Evolutionary conservation across 305 asterid genomes (phyloP).

Genomic region (Fraxinus angustifolia): DNA sequence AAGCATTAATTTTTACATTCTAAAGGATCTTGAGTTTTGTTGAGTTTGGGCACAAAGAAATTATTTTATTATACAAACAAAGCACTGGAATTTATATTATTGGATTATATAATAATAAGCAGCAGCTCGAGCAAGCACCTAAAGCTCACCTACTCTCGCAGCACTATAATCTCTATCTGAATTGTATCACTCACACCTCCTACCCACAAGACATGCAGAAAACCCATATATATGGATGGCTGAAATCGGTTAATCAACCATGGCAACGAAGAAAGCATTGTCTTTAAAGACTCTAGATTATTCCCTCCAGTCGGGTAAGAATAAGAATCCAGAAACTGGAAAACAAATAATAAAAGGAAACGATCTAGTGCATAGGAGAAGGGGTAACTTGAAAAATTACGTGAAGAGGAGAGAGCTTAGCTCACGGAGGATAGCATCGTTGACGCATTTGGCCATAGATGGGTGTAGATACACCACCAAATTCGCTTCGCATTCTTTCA

Average conservation of each 20-base stretch:
- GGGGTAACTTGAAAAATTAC: slow-evolving; percentile 25
- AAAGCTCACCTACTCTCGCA: background rate
- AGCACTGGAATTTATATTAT: background rate
- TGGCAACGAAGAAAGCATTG: background rate
- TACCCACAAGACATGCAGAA: background rate
- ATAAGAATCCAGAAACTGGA: background rate
- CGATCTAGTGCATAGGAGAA: background rate
- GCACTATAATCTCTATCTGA: background rate
- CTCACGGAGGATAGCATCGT: slow-evolving; percentile 50
- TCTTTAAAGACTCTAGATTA: background rate
- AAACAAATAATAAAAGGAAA: background rate
- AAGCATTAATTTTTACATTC: background rate
- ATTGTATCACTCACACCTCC: background rate
- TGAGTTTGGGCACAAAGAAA: background rate
- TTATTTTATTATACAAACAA: background rate
- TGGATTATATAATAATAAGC: background rate
- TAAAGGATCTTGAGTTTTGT: background rate
- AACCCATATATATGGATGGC: background rate
- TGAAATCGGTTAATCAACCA: background rate
- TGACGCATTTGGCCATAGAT: slow-evolving; percentile 43
- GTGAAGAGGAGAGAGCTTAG: slow-evolving; percentile 68
- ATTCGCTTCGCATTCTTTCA: slow-evolving; percentile 48
- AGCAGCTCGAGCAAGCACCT: background rate
- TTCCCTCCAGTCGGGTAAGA: background rate
- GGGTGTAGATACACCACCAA: slow-evolving; percentile 59